phyloP scores from a whole-genome alignment of 768 basidiomycete species.

The Boletus sp. region DNA sequence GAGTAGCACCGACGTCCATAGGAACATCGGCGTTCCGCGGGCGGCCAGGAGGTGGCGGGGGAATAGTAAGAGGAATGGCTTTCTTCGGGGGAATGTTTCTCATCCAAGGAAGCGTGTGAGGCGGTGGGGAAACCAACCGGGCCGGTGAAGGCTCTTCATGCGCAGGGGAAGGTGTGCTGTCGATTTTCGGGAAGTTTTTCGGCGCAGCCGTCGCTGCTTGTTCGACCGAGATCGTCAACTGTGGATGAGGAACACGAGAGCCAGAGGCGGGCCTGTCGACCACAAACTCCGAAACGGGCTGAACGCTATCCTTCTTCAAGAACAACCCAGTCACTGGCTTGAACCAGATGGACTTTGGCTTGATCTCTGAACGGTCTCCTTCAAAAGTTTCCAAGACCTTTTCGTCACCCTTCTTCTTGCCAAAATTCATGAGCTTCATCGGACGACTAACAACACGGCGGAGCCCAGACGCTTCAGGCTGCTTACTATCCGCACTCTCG shows the following conservation, averaged over 20 bases:
- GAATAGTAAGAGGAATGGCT: constrained; percentile 34
- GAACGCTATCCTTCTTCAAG: constrained; percentile 18
- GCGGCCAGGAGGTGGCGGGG: constrained; percentile 31
- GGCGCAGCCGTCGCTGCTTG: constrained; percentile 32
- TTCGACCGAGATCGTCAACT: constrained; percentile 44
- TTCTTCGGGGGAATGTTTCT: constrained; percentile 24
- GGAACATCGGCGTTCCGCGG: constrained; percentile 37
- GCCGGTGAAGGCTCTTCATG: constrained; percentile 26
- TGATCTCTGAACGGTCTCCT: constrained; percentile 24
- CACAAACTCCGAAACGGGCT: constrained; percentile 17
- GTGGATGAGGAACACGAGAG: constrained; percentile 26
- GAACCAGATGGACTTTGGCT: constrained; percentile 34
- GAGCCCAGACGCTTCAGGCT: constrained; percentile 24
- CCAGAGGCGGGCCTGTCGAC: constrained; percentile 15
- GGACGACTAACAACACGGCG: constrained; percentile 28
- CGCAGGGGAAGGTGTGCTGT: constrained; percentile 23
- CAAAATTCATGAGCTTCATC: constrained; percentile 44
- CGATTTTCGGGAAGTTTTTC: constrained; percentile 29
- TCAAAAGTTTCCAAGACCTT: constrained; percentile 21
- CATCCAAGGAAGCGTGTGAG: constrained; percentile 24
- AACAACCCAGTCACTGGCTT: constrained; percentile 33
- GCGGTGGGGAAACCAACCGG: constrained; percentile 33
- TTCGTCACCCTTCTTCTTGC: constrained; percentile 37
- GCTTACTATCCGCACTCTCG: constrained; percentile 18
- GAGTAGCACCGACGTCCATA: constrained; percentile 30